Evolutionary conservation across 2,329 filamentous ascomycete species (phyloP), one percentile per base, ranked within the genome.

Genomic region (Alternaria infectoria): DNA sequence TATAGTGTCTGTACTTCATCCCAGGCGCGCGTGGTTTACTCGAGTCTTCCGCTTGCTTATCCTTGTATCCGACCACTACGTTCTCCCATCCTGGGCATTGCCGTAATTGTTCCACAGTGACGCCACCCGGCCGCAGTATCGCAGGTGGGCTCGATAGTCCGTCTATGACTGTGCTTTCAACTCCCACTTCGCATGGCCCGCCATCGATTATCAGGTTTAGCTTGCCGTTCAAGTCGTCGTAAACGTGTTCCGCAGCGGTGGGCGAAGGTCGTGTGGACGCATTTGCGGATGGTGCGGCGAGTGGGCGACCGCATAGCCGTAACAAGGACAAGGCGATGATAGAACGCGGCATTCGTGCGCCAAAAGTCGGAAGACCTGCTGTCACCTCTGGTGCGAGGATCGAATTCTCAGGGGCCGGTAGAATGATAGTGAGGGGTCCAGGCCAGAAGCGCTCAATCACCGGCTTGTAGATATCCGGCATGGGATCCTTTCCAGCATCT

Each of bases 1-100:
- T 97, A 76, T 99, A 99, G 78, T 99, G 96, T 77, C 96, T 93
- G 79, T 99, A 99, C 81, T 99, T 99, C 96, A 99, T 99, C 1
- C 96, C 96, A 0, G 96, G 96, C 1, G 96, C 96, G 60, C 93
- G 86, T 0, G 96, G 96, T 59, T 70, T 73, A 54, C 87, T 88
- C 5, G 68, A 59, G 6, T 87, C 90, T 19, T 87, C 85, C 72
- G 93, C 88, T 15, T 88, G 72, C 61, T 86, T 86, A 73, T 97
- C 93, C 74, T 90, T 89, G 79, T 97, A 98, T 11, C 88, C 95
- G 62, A 91, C 88, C 65, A 86, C 84, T 1, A 93, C 92, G 43
- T 87, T 82, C 76, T 93, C 90, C 95, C 96, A 99, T 1, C 95
- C 95, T 0, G 86, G 83, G 74, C 91, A 93, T 44, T 83, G 77